Conservation (phyloP, 176 grass and related monocot species). For the Alloteropsis semialata region DNA sequence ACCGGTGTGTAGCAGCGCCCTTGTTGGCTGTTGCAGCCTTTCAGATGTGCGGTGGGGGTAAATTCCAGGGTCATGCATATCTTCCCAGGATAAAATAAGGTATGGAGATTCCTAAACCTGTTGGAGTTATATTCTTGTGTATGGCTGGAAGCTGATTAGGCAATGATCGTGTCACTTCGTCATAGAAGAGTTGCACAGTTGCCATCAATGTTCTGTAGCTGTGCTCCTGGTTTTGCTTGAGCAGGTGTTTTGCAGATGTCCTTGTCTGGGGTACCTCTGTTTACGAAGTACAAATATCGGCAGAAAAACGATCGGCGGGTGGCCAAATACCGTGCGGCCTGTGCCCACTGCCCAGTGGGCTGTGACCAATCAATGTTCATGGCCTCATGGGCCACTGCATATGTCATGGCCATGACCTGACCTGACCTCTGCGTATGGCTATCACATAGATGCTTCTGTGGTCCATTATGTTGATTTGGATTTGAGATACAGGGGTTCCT, state of each 20-base stretch:
- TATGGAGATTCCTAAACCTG: background rate
- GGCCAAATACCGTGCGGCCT: background rate
- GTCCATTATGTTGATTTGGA: slow-evolving; percentile 23
- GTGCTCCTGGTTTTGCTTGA: background rate
- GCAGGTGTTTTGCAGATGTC: background rate
- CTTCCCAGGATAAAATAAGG: background rate
- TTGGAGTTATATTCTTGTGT: background rate
- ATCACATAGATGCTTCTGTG: slow-evolving; percentile 14
- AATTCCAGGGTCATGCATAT: background rate
- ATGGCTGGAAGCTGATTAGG: background rate
- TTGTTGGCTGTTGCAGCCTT: background rate
- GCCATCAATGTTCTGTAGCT: background rate
- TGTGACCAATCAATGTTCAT: background rate
- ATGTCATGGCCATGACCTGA: too few relatives aligned
- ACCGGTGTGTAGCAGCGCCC: background rate
- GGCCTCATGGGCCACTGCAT: background rate
- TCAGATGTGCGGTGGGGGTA: background rate
- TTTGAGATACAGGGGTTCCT: background rate
- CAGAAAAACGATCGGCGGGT: background rate
- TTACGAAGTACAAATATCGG: background rate
- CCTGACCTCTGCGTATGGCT: background rate
- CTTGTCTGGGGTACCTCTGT: background rate
- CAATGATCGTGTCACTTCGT: background rate
- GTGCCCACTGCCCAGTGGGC: background rate
- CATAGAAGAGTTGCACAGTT: background rate